Percentiles rank a stretch among this genome's conserved stretches.
These are phyloP conservation scores for Usnea hakonensis DNA, from an alignment of 495 filamentous ascomycete species.

Conservation along the genomic window DNA sequence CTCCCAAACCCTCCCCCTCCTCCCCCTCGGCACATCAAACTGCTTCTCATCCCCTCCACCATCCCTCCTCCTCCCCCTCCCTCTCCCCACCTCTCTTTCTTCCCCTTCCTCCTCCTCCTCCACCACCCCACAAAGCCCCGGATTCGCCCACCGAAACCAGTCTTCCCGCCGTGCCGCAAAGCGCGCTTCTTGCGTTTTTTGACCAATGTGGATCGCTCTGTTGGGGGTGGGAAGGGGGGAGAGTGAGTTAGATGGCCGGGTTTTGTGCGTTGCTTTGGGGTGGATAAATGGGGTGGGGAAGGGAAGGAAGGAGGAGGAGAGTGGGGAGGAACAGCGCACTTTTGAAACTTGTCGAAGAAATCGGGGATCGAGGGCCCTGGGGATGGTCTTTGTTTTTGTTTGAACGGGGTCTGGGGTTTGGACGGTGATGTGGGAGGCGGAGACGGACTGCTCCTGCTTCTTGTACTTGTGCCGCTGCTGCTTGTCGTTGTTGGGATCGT, in stretches of 20 bases:
- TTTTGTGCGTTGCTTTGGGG: background rate
- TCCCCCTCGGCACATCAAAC: background rate
- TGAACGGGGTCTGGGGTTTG: conserved; percentile 4
- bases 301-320: background rate
- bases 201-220: background rate
- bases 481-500: too few species aligned
- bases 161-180: background rate
- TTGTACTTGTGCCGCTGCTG: too few species aligned
- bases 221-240: too few species aligned
- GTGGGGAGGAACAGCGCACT: background rate
- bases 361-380: background rate
- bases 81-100: too few species aligned
- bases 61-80: background rate
- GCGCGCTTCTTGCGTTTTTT: background rate
- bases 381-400: too few species aligned
- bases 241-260: background rate
- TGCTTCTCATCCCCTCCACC: background rate
- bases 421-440: conserved; percentile 3
- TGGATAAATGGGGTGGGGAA: background rate
- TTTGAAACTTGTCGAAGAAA: background rate
- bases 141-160: background rate
- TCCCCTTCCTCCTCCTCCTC: background rate
- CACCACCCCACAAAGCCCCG: background rate
- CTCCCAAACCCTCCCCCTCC: background rate
- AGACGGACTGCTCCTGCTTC: too few species aligned